Percentiles rank a stretch among this genome's conserved stretches.
Conservation (phyloP, 192 early-diverging fungal species). For the Dispira parvispora region DNA sequence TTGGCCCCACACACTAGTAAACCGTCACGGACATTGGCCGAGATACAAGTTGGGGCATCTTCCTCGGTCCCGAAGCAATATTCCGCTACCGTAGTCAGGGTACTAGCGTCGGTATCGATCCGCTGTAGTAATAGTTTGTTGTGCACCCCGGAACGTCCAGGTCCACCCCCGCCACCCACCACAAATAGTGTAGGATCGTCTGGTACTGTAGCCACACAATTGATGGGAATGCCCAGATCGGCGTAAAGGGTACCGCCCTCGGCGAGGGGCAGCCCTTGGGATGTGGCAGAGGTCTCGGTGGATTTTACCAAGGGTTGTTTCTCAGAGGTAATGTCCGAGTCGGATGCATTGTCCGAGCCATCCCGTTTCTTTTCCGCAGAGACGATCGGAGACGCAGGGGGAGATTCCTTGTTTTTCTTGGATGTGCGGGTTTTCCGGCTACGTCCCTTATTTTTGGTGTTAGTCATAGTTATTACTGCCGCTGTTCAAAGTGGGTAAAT, state of each 20-base stretch:
- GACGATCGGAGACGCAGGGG: too few relatives aligned
- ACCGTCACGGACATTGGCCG: not conserved
- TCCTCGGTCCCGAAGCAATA: not conserved
- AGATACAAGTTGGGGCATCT: conserved; percentile 7
- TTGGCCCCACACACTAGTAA: conserved; percentile 4
- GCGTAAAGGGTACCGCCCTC: conserved; percentile 12
- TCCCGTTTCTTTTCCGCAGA: too few relatives aligned
- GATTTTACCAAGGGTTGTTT: too few relatives aligned
- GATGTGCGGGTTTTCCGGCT: too few relatives aligned
- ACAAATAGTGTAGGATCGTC: conserved; percentile 1
- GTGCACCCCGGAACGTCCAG: conserved; percentile 7
- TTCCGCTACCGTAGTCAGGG: not conserved
- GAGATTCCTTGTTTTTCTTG: too few relatives aligned
- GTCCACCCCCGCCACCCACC: conserved; percentile 9
- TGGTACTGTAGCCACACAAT: not conserved
- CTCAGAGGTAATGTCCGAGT: too few relatives aligned
- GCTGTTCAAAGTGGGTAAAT: too few relatives aligned
- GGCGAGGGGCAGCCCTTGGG: too few relatives aligned
- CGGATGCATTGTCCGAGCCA: too few relatives aligned
- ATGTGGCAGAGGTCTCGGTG: too few relatives aligned
- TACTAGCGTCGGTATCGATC: not conserved
- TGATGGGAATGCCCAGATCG: conserved; percentile 2
- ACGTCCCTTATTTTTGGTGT: too few relatives aligned
- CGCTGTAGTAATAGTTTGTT: not conserved
- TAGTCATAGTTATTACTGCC: too few relatives aligned